These are phyloP conservation scores for Lepidium africanum DNA, from an alignment of 345 rosid genomes.

Conservation along the genomic window DNA sequence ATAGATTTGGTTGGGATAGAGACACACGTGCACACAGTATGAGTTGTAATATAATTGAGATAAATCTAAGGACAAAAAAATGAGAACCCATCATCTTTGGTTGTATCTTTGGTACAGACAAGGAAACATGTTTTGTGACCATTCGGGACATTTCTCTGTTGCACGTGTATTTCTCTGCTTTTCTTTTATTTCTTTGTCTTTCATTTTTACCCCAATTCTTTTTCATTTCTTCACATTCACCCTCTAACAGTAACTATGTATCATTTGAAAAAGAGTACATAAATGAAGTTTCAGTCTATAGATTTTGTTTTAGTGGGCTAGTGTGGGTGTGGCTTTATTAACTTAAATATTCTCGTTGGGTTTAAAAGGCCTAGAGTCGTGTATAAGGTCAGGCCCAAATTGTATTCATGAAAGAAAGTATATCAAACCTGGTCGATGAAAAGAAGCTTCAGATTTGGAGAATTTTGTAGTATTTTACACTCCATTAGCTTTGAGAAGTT, in stretches of 20 bases:
- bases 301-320: too few relatives aligned
- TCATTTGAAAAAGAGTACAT: too few relatives aligned
- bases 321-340: too few relatives aligned
- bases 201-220: background rate
- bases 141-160: constrained; percentile 26
- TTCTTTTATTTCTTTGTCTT: background rate
- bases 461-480: too few relatives aligned
- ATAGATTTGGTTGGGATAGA: constrained; percentile 17
- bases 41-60: constrained; percentile 24
- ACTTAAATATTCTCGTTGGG: too few relatives aligned
- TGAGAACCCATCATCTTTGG: constrained; percentile 27
- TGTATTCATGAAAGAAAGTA: too few relatives aligned
- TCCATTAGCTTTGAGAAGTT: too few relatives aligned
- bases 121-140: constrained; percentile 30
- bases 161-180: constrained; percentile 30
- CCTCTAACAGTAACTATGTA: background rate
- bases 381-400: too few relatives aligned
- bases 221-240: constrained; percentile 24
- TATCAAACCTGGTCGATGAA: too few relatives aligned
- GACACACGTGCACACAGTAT: constrained; percentile 27
- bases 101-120: constrained; percentile 25
- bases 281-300: too few relatives aligned
- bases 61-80: background rate
- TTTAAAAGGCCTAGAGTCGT: too few relatives aligned
- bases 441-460: too few relatives aligned